Conservation (phyloP, 1,139 yeast species). For the Suhomyces bolitotheri region DNA sequence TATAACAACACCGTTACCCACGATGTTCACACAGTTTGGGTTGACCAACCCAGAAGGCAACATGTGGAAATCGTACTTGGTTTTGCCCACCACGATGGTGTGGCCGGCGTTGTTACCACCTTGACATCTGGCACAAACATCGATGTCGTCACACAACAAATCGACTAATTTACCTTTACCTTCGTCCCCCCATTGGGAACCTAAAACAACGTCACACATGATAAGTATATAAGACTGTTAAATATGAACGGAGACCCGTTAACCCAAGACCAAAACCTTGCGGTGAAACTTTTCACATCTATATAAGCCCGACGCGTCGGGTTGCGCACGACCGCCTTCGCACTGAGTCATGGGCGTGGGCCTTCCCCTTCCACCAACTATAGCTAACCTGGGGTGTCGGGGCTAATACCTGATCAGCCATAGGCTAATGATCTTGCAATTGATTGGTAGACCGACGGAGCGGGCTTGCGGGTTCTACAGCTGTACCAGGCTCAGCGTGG, state of each 20-base stretch:
- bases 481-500: too few relatives aligned
- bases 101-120: slow-evolving; percentile 99
- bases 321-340: slow-evolving; percentile 7
- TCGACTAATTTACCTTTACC: slow-evolving; percentile 98
- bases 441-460: too few relatives aligned
- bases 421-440: too few relatives aligned
- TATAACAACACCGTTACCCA: slow-evolving; percentile 96
- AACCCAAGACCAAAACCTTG: slow-evolving; percentile 8
- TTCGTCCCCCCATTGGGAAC: slow-evolving; percentile 99
- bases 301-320: slow-evolving; percentile 4
- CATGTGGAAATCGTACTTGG: slow-evolving; percentile 97
- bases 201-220: slow-evolving; percentile 92
- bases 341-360: too few relatives aligned
- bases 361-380: too few relatives aligned
- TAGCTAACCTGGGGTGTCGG: too few relatives aligned
- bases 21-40: slow-evolving; percentile 82
- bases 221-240: slow-evolving; percentile 5
- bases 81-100: slow-evolving; percentile 87
- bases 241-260: slow-evolving; percentile 19
- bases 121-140: slow-evolving; percentile 96
- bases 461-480: too few relatives aligned
- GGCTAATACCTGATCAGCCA: too few relatives aligned
- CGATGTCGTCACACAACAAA: slow-evolving; percentile 87
- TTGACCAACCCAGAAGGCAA: slow-evolving; percentile 95
- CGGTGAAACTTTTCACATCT: background rate